Evolutionary conservation across 257 asterid species (phyloP), one percentile per base, ranked within the genome.

Genomic region (Przewalskia tangutica): DNA sequence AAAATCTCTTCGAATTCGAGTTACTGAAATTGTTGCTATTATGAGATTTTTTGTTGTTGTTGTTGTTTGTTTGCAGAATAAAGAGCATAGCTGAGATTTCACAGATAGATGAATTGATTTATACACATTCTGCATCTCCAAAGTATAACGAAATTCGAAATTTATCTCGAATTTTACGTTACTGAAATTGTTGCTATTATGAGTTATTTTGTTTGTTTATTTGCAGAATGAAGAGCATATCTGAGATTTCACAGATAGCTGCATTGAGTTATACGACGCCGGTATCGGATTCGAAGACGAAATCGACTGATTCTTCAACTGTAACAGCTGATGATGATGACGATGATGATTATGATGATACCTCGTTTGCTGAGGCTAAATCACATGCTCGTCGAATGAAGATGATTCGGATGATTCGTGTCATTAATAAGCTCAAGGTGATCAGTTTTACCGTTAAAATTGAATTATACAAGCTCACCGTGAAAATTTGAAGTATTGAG

Each of bases 161-260:
- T 6, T 40, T 3, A 16, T 56, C 20, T 55, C 9, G 60, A 77
- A 23, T 27, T 42, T 42, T 16, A 42, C 32, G 32, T 27, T 27
- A 1, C 32, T 27, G 32, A 27, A 27, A 27, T 58, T 58, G 27
- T n/a, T 58, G 5, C 23, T 18, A 53, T 4, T 53, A 12, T 64
- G 71, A 32, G 20, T 8, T 67, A 27, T 34, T 14, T 65, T 27
- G 32, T 27, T 27, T 27, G 14, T 40, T 67, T 40, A 17, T 63
- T 18, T 80, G 10, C 83, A 84, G 92, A 55, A 48, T 79, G 40
- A 59, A 84, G 84, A 83, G 85, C 55, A 68, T 68, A 68, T 8
- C 36, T 40, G 77, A 68, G 36, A 68, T 40, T 40, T 68, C 77
- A 68, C 77, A 68, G 17, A 12, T 18, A 42, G 56, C 77, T 13